phyloP scores from a whole-genome alignment of 2,329 filamentous ascomycete species.

The Aspergillus brasiliensis region DNA sequence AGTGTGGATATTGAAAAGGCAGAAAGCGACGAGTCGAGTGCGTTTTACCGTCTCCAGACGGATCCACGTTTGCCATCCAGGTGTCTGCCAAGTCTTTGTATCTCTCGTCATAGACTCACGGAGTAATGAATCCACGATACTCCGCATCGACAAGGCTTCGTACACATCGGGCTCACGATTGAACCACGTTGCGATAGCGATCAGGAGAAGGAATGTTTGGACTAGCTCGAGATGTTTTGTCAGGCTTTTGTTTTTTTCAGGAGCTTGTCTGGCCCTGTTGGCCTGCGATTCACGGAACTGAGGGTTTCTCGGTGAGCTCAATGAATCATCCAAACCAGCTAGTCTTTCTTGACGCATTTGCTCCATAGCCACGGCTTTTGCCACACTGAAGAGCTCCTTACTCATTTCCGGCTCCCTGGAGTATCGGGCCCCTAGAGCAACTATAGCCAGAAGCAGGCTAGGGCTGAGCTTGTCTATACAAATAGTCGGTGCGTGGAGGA shows the following conservation, averaged over 20 bases:
- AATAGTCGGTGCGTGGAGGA: slow-evolving; percentile 36
- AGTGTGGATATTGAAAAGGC: slow-evolving; percentile 39
- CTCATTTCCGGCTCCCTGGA: slow-evolving; percentile 37
- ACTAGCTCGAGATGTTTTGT: slow-evolving; percentile 34
- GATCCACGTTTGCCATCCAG: slow-evolving; percentile 38
- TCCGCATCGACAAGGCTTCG: slow-evolving; percentile 32
- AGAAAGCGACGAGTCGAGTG: slow-evolving; percentile 35
- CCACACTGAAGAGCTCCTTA: slow-evolving; percentile 32
- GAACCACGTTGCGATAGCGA: slow-evolving; percentile 35
- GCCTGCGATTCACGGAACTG: no score
- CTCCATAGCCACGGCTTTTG: slow-evolving; percentile 35
- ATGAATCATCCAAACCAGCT: no score
- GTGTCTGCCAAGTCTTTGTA: slow-evolving; percentile 31
- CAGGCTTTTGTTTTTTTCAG: no score
- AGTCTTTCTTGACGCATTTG: no score
- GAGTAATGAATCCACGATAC: slow-evolving; percentile 34
- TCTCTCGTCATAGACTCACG: slow-evolving; percentile 28
- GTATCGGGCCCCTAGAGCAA: slow-evolving; percentile 35
- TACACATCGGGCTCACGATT: slow-evolving; percentile 33
- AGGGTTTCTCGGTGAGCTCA: slow-evolving; percentile 29
- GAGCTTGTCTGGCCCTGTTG: no score
- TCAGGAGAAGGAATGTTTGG: slow-evolving; percentile 32
- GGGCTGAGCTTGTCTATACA: slow-evolving; percentile 27
- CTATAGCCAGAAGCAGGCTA: slow-evolving; percentile 35
- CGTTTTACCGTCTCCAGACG: slow-evolving; percentile 33